phyloP scores from a whole-genome alignment of 1,284 basidiomycete genomes.

The Marasmius oreades region DNA sequence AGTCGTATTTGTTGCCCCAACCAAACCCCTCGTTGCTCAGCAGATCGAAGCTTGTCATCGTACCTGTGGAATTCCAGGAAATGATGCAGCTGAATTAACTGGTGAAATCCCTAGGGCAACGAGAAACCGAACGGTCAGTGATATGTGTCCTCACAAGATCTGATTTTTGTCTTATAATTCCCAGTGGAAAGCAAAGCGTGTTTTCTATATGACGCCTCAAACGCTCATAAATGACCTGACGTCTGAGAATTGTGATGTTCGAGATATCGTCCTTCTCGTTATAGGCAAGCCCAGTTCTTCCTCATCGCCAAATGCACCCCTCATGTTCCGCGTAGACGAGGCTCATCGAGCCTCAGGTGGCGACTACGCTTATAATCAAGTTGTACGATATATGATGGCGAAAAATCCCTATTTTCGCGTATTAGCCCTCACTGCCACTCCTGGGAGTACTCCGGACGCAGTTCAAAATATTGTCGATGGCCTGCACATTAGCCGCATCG shows the following conservation, averaged over 20 bases:
- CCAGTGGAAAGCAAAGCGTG: conserved; percentile 82
- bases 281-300: conserved; percentile 49
- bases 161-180: neutral
- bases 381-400: conserved; percentile 88
- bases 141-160: neutral
- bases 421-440: conserved; percentile 93
- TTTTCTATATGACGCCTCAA: conserved; percentile 99
- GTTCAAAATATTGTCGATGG: conserved; percentile 93
- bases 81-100: conserved; percentile 84
- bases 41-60: conserved; percentile 93
- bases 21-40: conserved; percentile 93
- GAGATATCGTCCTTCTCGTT: conserved; percentile 80
- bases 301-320: conserved; percentile 1
- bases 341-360: conserved; percentile 95
- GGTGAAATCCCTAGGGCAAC: conserved; percentile 57
- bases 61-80: conserved; percentile 90
- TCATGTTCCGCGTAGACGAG: conserved; percentile 63
- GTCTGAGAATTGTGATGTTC: conserved; percentile 71
- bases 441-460: conserved; percentile 81
- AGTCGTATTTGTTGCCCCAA: conserved; percentile 94
- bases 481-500: conserved; percentile 95
- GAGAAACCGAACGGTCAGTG: conserved; percentile 62
- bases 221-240: conserved; percentile 89
- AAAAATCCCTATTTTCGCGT: conserved; percentile 94
- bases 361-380: conserved; percentile 89